phyloP scores from a whole-genome alignment of 768 basidiomycete species.

The Lactarius quietus region DNA sequence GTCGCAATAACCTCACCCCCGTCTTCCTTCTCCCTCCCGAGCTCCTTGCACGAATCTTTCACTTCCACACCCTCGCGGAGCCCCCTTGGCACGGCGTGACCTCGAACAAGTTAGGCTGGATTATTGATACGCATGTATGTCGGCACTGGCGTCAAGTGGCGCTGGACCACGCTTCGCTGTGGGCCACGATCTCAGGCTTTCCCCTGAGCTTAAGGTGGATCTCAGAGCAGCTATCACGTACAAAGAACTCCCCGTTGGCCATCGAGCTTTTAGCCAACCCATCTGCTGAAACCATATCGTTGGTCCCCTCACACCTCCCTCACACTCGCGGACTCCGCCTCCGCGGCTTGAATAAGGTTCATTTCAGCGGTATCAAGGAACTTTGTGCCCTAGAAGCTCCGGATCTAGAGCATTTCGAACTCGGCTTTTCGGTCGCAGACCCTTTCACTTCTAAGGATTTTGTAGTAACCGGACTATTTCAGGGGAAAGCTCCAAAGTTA shows the following conservation, averaged over 20 bases:
- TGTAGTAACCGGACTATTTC: not conserved
- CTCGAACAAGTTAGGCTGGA: slow-evolving; percentile 10
- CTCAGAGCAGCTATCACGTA: slow-evolving; percentile 9
- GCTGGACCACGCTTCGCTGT: slow-evolving; percentile 11
- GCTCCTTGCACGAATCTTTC: slow-evolving; percentile 18
- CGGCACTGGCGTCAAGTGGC: slow-evolving; percentile 20
- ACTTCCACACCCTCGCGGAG: not conserved
- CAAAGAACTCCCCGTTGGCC: slow-evolving; percentile 1
- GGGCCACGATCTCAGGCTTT: slow-evolving; percentile 6
- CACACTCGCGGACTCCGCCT: slow-evolving; percentile 15
- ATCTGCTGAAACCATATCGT: not conserved
- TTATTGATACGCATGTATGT: slow-evolving; percentile 20
- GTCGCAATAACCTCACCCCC: slow-evolving; percentile 9
- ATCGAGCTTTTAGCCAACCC: not conserved
- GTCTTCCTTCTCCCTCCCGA: slow-evolving; percentile 20
- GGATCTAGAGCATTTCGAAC: slow-evolving; percentile 10
- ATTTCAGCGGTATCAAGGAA: not conserved
- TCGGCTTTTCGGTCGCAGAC: not conserved
- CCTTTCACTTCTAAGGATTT: not conserved
- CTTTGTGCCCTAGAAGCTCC: slow-evolving; percentile 5
- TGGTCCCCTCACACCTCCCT: not conserved
- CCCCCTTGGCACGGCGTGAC: not conserved
- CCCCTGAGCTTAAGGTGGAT: not conserved
- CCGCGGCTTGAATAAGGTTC: not conserved
- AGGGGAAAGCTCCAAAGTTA: slow-evolving; percentile 7